Base-by-base conservation (phyloP, 441 rosid genomes). In the Aleurites moluccanus region DNA sequence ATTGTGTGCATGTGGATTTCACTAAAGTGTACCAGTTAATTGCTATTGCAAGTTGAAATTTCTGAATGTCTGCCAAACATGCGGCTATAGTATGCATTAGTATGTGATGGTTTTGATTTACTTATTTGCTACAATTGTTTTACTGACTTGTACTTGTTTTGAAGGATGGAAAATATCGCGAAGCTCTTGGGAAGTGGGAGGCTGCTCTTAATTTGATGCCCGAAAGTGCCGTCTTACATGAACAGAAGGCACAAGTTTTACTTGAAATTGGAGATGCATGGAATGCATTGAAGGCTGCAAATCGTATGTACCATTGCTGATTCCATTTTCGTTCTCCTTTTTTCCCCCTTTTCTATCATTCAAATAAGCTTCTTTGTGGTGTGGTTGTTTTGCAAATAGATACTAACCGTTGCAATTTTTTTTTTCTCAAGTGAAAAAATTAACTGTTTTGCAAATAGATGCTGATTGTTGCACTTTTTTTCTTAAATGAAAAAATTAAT, bases 111-210 rank as follows among this genome's bases (percentile, higher is more conserved):
- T 49, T 9, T 4, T 16, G 38, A 6, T 69, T 62, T 40, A 14
- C 33, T 25, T 20, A 14, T 69, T 30, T 10, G 42, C 27, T 73
- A 33, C 7, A 8, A 21, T 75, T 21, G 40, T 1, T 71, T 62
- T 52, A 55, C 40, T 66, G 10, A 20, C 67, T 4, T 63, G 20
- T 18, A 42, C 64, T 80, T n/a, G 33, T 74, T 75, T 65, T 84
- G 67, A 84, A 94, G 97, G 95, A 88, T 56, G 92, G 95, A 56
- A 89, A 89, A 79, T 92, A 86, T 72, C 82, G 80, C 64, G 96
- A 91, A 85, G 98, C 97, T 55, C 88, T 90, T 65, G 96, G 90
- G 74, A 92, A 92, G 80, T 94, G 98, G 96, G 96, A 89, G 87
- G 85, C 91, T 78, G 87, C 97, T 76, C 88, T 92, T 70, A 92